Evolutionary conservation across 805 yeast genomes (phyloP).

Genomic region (Candida ovalis): DNA sequence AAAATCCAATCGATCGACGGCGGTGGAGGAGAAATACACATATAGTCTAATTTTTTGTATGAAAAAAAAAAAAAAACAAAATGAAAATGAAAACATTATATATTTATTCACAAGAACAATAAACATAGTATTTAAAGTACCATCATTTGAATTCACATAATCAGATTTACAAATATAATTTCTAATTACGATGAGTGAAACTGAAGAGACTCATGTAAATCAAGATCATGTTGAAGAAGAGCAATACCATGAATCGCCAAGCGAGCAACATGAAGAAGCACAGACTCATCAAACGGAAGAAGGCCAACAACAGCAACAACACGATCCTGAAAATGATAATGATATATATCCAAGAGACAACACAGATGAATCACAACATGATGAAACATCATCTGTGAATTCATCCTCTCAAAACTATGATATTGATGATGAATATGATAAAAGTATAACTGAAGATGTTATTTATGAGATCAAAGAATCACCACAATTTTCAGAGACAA

Average conservation of each 20-base stretch:
- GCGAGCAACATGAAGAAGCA: constrained; percentile 1
- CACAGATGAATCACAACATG: too few relatives aligned
- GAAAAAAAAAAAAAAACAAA: not conserved
- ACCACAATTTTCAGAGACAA: constrained; percentile 35
- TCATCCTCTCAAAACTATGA: not conserved
- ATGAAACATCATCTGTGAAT: not conserved
- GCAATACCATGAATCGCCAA: constrained; percentile 1
- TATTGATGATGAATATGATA: constrained; percentile 19
- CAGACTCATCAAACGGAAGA: not conserved
- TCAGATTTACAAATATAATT: too few relatives aligned
- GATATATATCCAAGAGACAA: constrained; percentile 5
- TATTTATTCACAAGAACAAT: not conserved
- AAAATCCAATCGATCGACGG: not conserved
- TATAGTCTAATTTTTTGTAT: too few relatives aligned
- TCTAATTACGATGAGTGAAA: constrained; percentile 1
- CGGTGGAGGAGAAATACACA: not conserved
- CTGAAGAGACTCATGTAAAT: not conserved
- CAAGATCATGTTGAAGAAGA: constrained; percentile 3
- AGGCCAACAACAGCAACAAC: not conserved
- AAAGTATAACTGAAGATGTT: constrained; percentile 27
- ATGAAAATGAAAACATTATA: not conserved
- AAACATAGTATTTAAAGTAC: too few relatives aligned
- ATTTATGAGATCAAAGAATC: constrained; percentile 31
- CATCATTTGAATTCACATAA: too few relatives aligned
- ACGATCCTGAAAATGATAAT: too few relatives aligned